A percentile compares a stretch with the other conserved stretches of the same genome.
Conservation (phyloP, 2,329 filamentous ascomycete genomes). For the Penicillium sp. region DNA sequence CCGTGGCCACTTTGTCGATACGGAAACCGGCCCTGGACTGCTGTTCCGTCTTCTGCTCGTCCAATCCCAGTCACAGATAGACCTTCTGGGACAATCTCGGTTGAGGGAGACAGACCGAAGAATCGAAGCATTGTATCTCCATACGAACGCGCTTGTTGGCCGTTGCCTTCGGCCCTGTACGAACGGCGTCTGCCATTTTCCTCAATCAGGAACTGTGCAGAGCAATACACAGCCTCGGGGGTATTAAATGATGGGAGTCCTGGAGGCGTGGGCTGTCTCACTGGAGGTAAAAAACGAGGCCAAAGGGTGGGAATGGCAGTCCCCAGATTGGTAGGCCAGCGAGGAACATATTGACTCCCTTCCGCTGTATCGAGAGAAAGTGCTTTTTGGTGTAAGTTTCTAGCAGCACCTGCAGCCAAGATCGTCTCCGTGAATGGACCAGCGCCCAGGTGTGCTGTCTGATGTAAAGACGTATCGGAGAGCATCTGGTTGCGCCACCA, state of each 20-base stretch:
- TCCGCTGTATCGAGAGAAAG: constrained; percentile 27
- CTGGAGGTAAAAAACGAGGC: constrained; percentile 39
- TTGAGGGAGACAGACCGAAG: constrained; percentile 25
- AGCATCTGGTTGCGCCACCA: constrained; percentile 22
- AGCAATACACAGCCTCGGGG: constrained; percentile 37
- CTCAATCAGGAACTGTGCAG: constrained; percentile 25
- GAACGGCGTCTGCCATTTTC: constrained; percentile 5
- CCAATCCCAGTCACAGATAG: constrained; percentile 28
- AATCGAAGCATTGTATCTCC: constrained; percentile 30
- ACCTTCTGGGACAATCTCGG: constrained; percentile 3
- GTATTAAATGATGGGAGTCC: constrained; percentile 46
- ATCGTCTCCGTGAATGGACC: not conserved
- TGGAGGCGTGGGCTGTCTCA: constrained; percentile 42
- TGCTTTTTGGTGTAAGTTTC: constrained; percentile 18
- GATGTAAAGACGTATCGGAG: constrained; percentile 10
- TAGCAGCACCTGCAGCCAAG: not conserved
- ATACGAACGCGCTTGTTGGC: constrained; percentile 19
- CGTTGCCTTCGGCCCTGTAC: not conserved
- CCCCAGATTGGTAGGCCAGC: constrained; percentile 23
- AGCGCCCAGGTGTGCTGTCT: not conserved
- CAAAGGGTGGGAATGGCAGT: constrained; percentile 32
- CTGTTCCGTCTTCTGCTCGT: constrained; percentile 42
- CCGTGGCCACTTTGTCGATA: constrained; percentile 43
- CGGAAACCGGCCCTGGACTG: constrained; percentile 41
- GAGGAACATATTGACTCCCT: constrained; percentile 8